Base-by-base conservation (phyloP, 2,329 filamentous ascomycete species). In the Rhynchosporium secalis region DNA sequence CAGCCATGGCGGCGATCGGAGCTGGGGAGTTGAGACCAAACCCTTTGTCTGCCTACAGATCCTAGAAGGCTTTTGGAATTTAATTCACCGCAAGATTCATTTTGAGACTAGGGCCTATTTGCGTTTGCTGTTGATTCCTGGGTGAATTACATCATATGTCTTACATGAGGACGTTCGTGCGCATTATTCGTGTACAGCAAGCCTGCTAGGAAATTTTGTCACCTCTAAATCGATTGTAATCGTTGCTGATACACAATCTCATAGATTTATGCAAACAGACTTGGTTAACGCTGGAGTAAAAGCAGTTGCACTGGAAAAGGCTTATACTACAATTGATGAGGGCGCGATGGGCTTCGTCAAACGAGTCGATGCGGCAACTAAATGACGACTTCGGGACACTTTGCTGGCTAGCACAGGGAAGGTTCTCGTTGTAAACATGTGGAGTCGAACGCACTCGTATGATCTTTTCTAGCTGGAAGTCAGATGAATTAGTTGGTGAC, bases 41-140 rank as follows among this genome's bases (percentile, higher is more conserved):
- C n/a, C 20, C 55, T 3, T 38, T 52, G 15, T 40, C 29, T 51
- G 43, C 74, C 0, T 82, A 84, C 61, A 80, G 76, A 0, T 66
- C 75, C 0, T 73, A 73, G 48, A 83, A 83, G 69, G 68, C 66
- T 0, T 63, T 62, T 13, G 47, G 75, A 36, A 75, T 78, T 57
- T 77, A 66, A 40, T 58, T 76, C 29, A 67, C 70, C 63, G 70
- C 8, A 76, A 76, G 62, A 72, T 77, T 6, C 71, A 77, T 65
- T 71, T 73, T 36, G 76, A 78, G 62, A 66, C 76, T 63, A 70
- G 9, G 72, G 65, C 62, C 6, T 79, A 5, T 72, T 71, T n/a
- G 66, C 73, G 1, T 75, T 77, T 45, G 40, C 62, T 3, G 47
- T 68, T 4, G 28, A 63, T 60, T 20, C 67, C 67, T 20, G 67